Base-by-base conservation (phyloP, 306 rosid genomes). In the Medicago lupulina region DNA sequence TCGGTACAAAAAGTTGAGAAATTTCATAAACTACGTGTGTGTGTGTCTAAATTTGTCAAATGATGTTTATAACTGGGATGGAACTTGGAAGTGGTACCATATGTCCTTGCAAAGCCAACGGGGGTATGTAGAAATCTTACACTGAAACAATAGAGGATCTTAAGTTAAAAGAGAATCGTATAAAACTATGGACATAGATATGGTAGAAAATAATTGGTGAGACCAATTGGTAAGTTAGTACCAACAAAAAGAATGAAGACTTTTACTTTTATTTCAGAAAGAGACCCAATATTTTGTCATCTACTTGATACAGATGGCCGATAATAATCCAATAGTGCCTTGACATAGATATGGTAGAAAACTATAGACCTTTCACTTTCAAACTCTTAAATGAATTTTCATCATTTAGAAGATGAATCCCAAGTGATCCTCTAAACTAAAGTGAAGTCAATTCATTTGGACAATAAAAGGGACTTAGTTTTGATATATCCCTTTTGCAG, bases 361-460 rank as follows among this genome's bases (percentile, higher is more conserved):
- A 61, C 64, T 25, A 15, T 2, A 34, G 55, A 46, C 79, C 64
- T 77, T 79, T 83, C 86, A 49, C 36, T 89, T 78, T 85, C 89
- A 74, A 18, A 40, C 58, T 4, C 63, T 66, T n/a, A n/a, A n/a
- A n/a, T n/a, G n/a, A n/a, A n/a, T n/a, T n/a, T 66, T 2, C 74
- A 80, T 58, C 65, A 77, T 50, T 38, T 39, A 15, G 31, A 57
- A 55, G 76, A 34, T 54, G 67, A 74, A 60, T 61, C 63, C 31
- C 41, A 78, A 28, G 74, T 76, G 80, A 71, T 69, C 83, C 73
- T 78, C 72, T 53, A 73, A 49, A 76, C 67, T 82, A 47, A 60
- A 51, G 74, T 64, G 82, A 76, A 75, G 83, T 84, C 86, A 76
- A 58, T 70, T 60, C 67, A 14, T 7, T 31, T 81, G 71, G 19